Base-by-base conservation (phyloP, 176 grass and related monocot species). In the Bothriochloa decipiens region DNA sequence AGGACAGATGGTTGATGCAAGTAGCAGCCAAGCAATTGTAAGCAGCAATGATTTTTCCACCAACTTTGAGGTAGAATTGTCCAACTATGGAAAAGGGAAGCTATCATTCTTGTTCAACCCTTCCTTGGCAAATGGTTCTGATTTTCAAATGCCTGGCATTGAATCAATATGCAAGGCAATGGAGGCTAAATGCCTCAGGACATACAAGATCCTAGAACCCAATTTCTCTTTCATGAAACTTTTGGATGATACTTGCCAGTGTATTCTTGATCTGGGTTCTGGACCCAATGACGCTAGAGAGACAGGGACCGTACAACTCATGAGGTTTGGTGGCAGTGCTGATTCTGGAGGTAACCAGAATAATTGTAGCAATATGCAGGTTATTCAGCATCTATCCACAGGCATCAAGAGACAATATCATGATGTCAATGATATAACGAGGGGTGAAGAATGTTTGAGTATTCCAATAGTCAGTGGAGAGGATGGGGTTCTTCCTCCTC, bases 391-490 rank as follows among this genome's bases (percentile, higher is more conserved):
- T 55, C 46, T 36, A 36, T 36, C 35, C 41, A 35, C 35, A 57
- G 49, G 61, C 71, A 68, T 58, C 73, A 67, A 47, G 42, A 45
- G 75, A 86, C 90, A 78, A 37, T 47, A 29, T 29, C 87, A 91
- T 88, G 82, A 92, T 98, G 22, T 79, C 42, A 84, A 92, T 43
- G 96, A 98, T 57, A 95, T 98, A 92, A 55, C 91, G 32, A 93
- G 88, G 78, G 96, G 96, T 6, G 85, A 95, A 90, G 96, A 98
- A 72, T 42, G 40, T 70, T 39, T 98, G 3, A 88, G 46, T 16
- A 92, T 98, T 37, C 89, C 96, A 18, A 87, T 98, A 58, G 66
- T 85, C 64, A 83, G 57, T 64, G 77, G 45, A 70, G 4, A 82
- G 28, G 83, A 46, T 77, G 91, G 81, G 23, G 78, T 85, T 83